Evolutionary conservation across 1,284 basidiomycete species (phyloP).

Genomic region (Abortiporus biennis): DNA sequence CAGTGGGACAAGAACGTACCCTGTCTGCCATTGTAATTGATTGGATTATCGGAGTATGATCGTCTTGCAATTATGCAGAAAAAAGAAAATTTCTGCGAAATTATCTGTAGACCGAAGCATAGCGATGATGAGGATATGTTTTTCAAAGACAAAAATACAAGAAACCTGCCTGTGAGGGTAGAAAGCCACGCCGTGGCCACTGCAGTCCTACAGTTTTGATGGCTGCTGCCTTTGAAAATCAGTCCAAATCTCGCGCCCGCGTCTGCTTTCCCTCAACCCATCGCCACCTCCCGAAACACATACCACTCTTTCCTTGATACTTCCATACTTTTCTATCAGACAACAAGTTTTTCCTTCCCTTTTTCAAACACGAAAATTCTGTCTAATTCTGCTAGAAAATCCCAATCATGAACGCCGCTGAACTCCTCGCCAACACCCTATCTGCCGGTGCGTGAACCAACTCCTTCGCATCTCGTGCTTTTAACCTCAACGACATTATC

Average conservation of each 20-base stretch:
- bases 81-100: no score
- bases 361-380: neutral
- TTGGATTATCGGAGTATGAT: no score
- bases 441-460: constrained; percentile 64
- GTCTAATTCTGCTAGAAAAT: neutral
- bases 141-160: neutral
- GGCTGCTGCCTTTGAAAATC: constrained; percentile 11
- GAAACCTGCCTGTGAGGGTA: neutral
- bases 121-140: neutral
- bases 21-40: constrained; percentile 28
- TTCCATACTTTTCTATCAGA: constrained; percentile 7
- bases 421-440: constrained; percentile 86
- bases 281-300: constrained; percentile 10
- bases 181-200: constrained; percentile 1
- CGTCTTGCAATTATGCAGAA: no score
- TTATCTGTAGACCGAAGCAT: no score
- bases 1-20: constrained; percentile 19
- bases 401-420: constrained; percentile 79
- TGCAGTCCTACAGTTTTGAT: no score
- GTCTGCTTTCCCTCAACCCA: constrained; percentile 14
- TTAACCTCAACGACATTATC: constrained; percentile 19
- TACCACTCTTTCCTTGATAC: constrained; percentile 11
- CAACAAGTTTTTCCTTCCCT: constrained; percentile 8
- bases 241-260: constrained; percentile 11
- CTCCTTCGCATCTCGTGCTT: constrained; percentile 7